phyloP scores from a whole-genome alignment of 495 filamentous ascomycete genomes.

The Parachaetomium inaequale region DNA sequence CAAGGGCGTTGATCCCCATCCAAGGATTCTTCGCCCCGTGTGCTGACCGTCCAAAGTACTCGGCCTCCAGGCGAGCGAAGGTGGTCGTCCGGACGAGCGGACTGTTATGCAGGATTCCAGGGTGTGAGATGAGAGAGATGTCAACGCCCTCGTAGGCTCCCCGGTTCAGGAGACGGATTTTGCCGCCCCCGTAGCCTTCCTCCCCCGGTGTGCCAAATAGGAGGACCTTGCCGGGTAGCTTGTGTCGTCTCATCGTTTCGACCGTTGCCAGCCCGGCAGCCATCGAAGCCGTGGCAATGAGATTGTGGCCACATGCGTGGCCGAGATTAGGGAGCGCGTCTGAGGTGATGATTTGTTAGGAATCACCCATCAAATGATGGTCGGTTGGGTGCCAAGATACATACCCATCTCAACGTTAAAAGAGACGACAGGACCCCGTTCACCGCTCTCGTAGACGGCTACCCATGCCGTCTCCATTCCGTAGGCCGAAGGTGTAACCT shows the following conservation, averaged over 20 bases:
- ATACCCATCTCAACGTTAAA: slow-evolving; percentile 59
- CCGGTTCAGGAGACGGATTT: slow-evolving; percentile 59
- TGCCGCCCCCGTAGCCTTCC: slow-evolving; percentile 61
- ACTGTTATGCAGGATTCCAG: slow-evolving; percentile 42
- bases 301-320: slow-evolving; percentile 68
- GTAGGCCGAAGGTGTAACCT: slow-evolving; percentile 54
- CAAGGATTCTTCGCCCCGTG: slow-evolving; percentile 63
- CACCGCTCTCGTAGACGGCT: slow-evolving; percentile 49
- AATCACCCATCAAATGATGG: background rate
- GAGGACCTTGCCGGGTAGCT: slow-evolving; percentile 54
- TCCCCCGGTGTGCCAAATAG: slow-evolving; percentile 70
- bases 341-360: slow-evolving; percentile 1
- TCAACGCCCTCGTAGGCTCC: slow-evolving; percentile 65
- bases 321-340: slow-evolving; percentile 59
- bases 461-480: slow-evolving; percentile 56
- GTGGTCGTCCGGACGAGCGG: slow-evolving; percentile 49
- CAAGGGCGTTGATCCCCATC: slow-evolving; percentile 61
- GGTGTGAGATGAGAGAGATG: slow-evolving; percentile 61
- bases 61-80: slow-evolving; percentile 45
- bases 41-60: slow-evolving; percentile 49
- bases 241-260: slow-evolving; percentile 42
- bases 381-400: slow-evolving; percentile 1
- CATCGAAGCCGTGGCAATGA: slow-evolving; percentile 62
- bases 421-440: slow-evolving; percentile 47
- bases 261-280: slow-evolving; percentile 58